Evolutionary conservation across 306 rosid species (phyloP).

Genomic region (Quercus alba): DNA sequence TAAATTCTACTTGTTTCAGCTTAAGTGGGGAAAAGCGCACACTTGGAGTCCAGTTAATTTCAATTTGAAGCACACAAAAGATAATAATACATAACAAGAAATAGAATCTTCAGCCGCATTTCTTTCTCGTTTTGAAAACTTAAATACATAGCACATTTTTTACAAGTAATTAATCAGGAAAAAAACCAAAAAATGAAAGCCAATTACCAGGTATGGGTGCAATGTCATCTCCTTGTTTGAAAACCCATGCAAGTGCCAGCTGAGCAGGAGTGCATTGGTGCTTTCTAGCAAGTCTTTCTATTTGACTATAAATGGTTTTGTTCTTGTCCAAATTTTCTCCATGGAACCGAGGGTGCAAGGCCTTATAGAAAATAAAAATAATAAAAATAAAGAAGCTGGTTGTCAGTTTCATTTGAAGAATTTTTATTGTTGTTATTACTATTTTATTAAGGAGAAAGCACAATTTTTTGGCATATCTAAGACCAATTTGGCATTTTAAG

Average conservation of each 20-base stretch:
- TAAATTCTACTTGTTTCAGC: too few species aligned
- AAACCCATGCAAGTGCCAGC: constrained; percentile 52
- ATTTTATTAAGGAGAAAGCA: not conserved
- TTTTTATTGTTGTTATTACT: not conserved
- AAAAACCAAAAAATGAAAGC: not conserved
- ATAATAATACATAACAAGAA: too few species aligned
- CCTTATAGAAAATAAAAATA: constrained; percentile 16
- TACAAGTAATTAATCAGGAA: not conserved
- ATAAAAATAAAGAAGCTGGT: not conserved
- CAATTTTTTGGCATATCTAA: not conserved
- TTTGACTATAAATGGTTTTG: constrained; percentile 41
- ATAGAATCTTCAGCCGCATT: not conserved
- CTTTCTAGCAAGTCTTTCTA: constrained; percentile 38
- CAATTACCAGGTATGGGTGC: constrained; percentile 49
- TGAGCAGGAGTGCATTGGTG: constrained; percentile 39
- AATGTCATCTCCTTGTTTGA: constrained; percentile 41
- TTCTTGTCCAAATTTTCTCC: constrained; percentile 42
- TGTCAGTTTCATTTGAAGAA: not conserved
- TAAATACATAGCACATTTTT: not conserved
- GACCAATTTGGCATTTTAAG: too few species aligned
- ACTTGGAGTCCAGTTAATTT: too few species aligned
- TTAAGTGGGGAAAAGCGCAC: too few species aligned
- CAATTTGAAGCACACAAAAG: too few species aligned
- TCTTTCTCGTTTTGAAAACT: not conserved
- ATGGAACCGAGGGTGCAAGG: constrained; percentile 28